phyloP scores from a whole-genome alignment of 139 green algal genomes.

The Coelastrella sp. region DNA sequence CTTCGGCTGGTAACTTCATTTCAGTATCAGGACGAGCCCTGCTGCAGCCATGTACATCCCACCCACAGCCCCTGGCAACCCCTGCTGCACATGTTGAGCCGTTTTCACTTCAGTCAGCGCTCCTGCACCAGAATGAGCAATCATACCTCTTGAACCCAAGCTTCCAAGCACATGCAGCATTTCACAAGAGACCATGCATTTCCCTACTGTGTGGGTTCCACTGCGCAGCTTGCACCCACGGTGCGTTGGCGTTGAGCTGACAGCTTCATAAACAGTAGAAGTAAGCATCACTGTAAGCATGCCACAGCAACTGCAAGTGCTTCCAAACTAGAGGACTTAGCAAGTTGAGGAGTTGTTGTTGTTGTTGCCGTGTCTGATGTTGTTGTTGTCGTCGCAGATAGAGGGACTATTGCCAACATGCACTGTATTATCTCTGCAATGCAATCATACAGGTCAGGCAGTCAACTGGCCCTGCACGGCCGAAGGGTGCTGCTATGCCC shows the following conservation, averaged over 20 bases:
- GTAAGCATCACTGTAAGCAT: constrained; percentile 18
- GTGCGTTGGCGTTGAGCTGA: constrained; percentile 38
- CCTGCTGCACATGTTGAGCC: background rate
- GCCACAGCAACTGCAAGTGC: background rate
- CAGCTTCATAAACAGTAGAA: constrained; percentile 34
- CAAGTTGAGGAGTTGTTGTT: too few species aligned
- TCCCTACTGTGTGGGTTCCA: constrained; percentile 36
- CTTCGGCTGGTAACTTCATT: constrained; percentile 23
- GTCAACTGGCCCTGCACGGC: too few species aligned
- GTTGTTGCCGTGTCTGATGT: too few species aligned
- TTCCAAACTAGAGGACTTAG: too few species aligned
- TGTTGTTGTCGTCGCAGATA: too few species aligned
- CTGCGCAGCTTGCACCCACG: constrained; percentile 5
- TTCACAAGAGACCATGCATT: background rate
- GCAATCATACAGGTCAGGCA: too few species aligned
- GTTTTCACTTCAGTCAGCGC: background rate
- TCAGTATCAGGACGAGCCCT: background rate
- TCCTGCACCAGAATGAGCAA: background rate
- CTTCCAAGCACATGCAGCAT: background rate
- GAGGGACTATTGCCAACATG: too few species aligned
- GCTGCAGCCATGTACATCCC: background rate
- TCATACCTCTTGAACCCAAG: background rate
- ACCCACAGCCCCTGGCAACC: background rate
- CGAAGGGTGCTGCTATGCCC: too few species aligned
- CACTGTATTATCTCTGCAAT: too few species aligned